These are phyloP conservation scores for Coemansia sp. DNA, from an alignment of 192 early-diverging fungal genomes.

Conservation along the genomic window DNA sequence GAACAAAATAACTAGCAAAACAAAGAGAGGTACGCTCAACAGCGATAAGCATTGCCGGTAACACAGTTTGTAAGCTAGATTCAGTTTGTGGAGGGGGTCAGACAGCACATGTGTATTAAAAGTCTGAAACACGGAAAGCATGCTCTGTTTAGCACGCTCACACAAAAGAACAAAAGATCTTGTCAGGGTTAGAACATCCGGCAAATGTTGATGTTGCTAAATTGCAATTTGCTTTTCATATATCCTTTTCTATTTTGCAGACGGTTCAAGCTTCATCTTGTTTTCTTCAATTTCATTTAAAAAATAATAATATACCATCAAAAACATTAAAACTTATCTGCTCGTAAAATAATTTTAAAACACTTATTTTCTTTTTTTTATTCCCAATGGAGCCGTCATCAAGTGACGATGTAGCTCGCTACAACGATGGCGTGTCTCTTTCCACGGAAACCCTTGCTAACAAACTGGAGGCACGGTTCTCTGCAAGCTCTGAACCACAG, in stretches of 20 bases:
- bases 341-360: neutral
- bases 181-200: neutral
- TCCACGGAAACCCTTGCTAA: conserved; percentile 46
- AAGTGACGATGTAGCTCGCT: conserved; percentile 47
- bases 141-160: neutral
- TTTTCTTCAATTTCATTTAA: neutral
- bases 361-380: neutral
- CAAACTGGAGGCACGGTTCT: conserved; percentile 57
- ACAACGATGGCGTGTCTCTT: conserved; percentile 50
- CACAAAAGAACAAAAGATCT: too few species aligned
- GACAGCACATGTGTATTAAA: neutral
- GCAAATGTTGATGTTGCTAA: conserved; percentile 4
- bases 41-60: neutral
- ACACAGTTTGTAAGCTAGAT: neutral
- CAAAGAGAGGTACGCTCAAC: neutral
- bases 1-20: neutral
- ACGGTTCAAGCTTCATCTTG: neutral
- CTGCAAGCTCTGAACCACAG: conserved; percentile 47
- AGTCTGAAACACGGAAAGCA: conserved; percentile 1
- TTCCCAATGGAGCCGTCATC: conserved; percentile 34
- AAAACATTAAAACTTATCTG: neutral
- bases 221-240: neutral
- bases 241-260: neutral
- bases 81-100: neutral
- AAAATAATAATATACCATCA: neutral